Conservation (phyloP, 2,329 filamentous ascomycete species). For the Coleophoma cylindrospora region DNA sequence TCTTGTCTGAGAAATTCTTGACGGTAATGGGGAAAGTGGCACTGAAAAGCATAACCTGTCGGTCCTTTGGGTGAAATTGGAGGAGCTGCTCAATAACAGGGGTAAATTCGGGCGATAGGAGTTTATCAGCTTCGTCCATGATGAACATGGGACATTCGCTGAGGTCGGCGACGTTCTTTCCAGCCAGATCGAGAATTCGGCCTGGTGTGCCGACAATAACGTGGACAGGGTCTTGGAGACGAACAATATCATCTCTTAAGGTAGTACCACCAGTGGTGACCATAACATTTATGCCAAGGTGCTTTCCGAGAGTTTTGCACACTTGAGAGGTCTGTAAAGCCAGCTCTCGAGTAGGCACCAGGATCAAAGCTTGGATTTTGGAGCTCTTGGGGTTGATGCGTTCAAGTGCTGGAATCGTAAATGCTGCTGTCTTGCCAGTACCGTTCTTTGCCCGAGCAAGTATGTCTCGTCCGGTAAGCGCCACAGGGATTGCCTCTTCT, state of each 20-base stretch:
- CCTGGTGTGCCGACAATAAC: slow-evolving; percentile 97
- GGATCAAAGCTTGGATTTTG: slow-evolving; percentile 93
- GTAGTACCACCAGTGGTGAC: slow-evolving; percentile 96
- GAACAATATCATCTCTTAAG: slow-evolving; percentile 93
- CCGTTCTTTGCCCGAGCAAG: slow-evolving; percentile 97
- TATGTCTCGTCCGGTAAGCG: slow-evolving; percentile 90
- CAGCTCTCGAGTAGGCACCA: slow-evolving; percentile 94
- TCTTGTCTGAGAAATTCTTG: slow-evolving; percentile 97
- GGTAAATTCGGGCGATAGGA: slow-evolving; percentile 94
- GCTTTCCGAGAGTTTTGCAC: slow-evolving; percentile 96
- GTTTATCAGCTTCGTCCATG: slow-evolving; percentile 99
- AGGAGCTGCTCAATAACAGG: slow-evolving; percentile 95
- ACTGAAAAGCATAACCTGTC: slow-evolving; percentile 98
- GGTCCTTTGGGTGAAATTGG: slow-evolving; percentile 92
- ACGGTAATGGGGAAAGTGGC: slow-evolving; percentile 97
- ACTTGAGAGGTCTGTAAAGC: slow-evolving; percentile 98
- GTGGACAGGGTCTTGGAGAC: slow-evolving; percentile 89
- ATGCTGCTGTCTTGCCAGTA: slow-evolving; percentile 96
- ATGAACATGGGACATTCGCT: slow-evolving; percentile 97
- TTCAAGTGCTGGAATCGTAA: slow-evolving; percentile 92
- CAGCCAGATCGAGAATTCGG: slow-evolving; percentile 90
- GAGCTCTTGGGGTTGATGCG: slow-evolving; percentile 94
- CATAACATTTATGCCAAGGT: slow-evolving; percentile 97
- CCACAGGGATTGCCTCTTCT: slow-evolving; percentile 97
- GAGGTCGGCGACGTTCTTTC: slow-evolving; percentile 93